Evolutionary conservation across 2,329 filamentous ascomycete species (phyloP), one percentile per base, ranked within the genome.

Genomic region (Neonectria neomacrospora): DNA sequence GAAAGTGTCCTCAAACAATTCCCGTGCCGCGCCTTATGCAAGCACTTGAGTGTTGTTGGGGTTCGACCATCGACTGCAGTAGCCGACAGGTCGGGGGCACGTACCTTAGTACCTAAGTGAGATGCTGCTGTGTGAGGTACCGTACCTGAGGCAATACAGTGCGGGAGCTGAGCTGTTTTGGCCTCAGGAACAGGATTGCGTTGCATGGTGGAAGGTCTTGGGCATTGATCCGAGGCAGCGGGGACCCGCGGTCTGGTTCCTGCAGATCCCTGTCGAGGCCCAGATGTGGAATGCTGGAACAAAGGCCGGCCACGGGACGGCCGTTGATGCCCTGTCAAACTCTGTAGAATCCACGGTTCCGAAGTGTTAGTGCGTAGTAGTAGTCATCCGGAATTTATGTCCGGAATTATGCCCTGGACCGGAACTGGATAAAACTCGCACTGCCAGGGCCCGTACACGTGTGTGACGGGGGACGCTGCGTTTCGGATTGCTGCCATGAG

Each of bases 371-470:
- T 39, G 14, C 37, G 37, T 39, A n/a, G 5, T 39, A n/a, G 14
- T 39, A 39, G 37, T 39, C 14, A 56, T 48, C 47, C 30, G 20
- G 28, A n/a, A 34, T 34, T 23, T 57, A 58, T 59, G 59, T 26
- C 63, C 63, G 59, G 54, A 51, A 32, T 63, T 63, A 59, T 65
- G 52, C 54, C 48, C 52, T 53, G 32, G 48, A 51, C 32, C 32
- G 12, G 32, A 34, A 34, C 32, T 30, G 34, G 16, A n/a, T 48
- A 26, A n/a, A n/a, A n/a, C 23, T 16, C 26, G 45, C 26, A 4
- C 9, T 30, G 44, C 58, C 57, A 58, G 22, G 65, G 52, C 57
- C 50, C 65, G 64, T 61, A 72, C 68, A 72, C 67, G 70, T 71
- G 68, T 72, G 64, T 56, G 54, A 58, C 68, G 65, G 65, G 61